Conservation (phyloP, 176 grass and related monocot genomes). For the Phragmites australis region DNA sequence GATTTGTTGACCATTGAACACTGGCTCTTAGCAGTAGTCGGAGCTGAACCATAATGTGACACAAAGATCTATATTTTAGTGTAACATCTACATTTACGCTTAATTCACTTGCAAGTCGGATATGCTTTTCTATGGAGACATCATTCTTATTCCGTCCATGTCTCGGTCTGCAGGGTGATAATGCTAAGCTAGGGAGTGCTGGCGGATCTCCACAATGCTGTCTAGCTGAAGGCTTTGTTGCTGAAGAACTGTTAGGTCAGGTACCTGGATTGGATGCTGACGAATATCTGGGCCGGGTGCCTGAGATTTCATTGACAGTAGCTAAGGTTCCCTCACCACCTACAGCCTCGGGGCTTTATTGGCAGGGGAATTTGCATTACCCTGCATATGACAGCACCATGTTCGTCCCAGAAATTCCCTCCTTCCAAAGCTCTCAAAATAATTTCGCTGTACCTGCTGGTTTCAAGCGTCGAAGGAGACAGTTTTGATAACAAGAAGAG, state of each 20-base stretch:
- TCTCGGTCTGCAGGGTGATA: conserved; percentile 42
- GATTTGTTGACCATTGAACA: background rate
- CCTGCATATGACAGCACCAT: conserved; percentile 47
- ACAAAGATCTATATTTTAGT: background rate
- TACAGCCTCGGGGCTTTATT: conserved; percentile 66
- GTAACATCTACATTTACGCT: background rate
- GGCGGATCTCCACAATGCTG: conserved; percentile 54
- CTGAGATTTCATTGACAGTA: conserved; percentile 59
- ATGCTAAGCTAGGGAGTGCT: conserved; percentile 51
- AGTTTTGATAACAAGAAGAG: conserved; percentile 29
- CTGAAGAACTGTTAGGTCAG: conserved; percentile 35
- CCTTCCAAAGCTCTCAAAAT: conserved; percentile 27
- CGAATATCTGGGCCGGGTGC: conserved; percentile 41
- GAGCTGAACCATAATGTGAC: background rate
- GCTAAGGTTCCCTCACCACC: conserved; percentile 68
- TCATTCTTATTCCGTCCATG: background rate
- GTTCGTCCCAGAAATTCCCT: conserved; percentile 61
- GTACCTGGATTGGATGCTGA: conserved; percentile 25
- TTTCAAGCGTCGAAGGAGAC: conserved; percentile 47
- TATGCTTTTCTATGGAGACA: background rate
- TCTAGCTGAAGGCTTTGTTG: conserved; percentile 43
- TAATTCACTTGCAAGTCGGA: background rate
- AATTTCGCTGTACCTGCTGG: background rate
- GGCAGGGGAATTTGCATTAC: conserved; percentile 53
- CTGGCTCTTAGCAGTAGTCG: background rate